Percentiles rank a stretch among this genome's conserved stretches.
Evolutionary conservation across 2,329 filamentous ascomycete genomes (phyloP).

Genomic region (Epichloe scottii): DNA sequence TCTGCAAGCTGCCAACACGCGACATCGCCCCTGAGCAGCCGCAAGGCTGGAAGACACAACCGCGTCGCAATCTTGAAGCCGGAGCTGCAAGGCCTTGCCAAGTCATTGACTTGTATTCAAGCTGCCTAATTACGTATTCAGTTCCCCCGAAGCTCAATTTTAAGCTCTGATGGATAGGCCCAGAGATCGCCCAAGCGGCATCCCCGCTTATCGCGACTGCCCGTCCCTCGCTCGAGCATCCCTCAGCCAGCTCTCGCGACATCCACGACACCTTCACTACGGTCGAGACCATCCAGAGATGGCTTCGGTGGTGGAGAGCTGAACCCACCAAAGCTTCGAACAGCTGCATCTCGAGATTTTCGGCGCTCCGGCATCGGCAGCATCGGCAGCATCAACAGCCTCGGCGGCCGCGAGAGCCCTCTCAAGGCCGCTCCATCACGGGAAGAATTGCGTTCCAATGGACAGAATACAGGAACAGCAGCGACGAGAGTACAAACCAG

Average conservation of each 20-base stretch:
- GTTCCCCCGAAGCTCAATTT: too few relatives aligned
- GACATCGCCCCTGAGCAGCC: background rate
- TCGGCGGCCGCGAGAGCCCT: slow-evolving; percentile 8
- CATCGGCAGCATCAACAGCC: slow-evolving; percentile 10
- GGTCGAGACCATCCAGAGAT: background rate
- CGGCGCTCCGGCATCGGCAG: slow-evolving; percentile 17
- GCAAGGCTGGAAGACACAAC: background rate
- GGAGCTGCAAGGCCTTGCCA: background rate
- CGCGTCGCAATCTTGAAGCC: background rate
- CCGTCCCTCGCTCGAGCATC: slow-evolving; percentile 21
- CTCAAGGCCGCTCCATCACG: slow-evolving; percentile 10
- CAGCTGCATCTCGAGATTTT: slow-evolving; percentile 27
- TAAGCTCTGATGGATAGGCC: slow-evolving; percentile 17
- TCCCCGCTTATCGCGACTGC: slow-evolving; percentile 27
- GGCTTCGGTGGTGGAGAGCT: slow-evolving; percentile 16
- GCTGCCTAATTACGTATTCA: background rate
- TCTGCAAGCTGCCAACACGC: background rate
- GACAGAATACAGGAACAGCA: slow-evolving; percentile 3
- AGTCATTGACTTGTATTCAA: too few relatives aligned
- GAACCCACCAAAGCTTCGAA: slow-evolving; percentile 28
- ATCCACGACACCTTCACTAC: slow-evolving; percentile 12
- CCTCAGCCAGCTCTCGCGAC: slow-evolving; percentile 17
- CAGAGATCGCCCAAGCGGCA: slow-evolving; percentile 24
- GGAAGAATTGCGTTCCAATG: slow-evolving; percentile 11
- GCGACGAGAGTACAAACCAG: slow-evolving; percentile 6